phyloP scores from a whole-genome alignment of 2,329 filamentous ascomycete species.

The Domatiomyces globalis region DNA sequence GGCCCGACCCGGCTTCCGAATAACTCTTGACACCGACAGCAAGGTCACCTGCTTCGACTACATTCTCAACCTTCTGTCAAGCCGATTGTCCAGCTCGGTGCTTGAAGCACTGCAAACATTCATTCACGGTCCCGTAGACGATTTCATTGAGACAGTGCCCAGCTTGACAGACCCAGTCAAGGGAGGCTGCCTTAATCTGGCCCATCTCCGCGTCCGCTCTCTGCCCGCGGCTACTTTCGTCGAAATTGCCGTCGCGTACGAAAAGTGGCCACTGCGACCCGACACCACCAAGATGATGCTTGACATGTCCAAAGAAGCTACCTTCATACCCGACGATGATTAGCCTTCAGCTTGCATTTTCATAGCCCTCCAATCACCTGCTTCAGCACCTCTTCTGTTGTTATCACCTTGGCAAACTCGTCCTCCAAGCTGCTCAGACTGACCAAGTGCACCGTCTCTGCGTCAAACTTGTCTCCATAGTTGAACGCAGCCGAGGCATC shows the following conservation, averaged over 20 bases:
- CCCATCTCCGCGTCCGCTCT: slow-evolving; percentile 10
- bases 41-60: slow-evolving; percentile 15
- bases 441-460: slow-evolving; percentile 33
- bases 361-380: not conserved
- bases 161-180: slow-evolving; percentile 11
- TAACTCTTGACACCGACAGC: slow-evolving; percentile 30
- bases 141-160: slow-evolving; percentile 13
- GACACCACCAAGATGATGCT: not conserved
- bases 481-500: slow-evolving; percentile 36
- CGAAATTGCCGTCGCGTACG: slow-evolving; percentile 17
- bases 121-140: slow-evolving; percentile 8
- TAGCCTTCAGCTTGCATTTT: not conserved
- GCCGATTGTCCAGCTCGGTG: slow-evolving; percentile 3
- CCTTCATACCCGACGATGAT: not conserved
- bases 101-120: slow-evolving; percentile 7
- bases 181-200: slow-evolving; percentile 15
- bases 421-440: slow-evolving; percentile 31
- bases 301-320: not conserved
- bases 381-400: slow-evolving; percentile 26
- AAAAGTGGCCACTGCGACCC: slow-evolving; percentile 15
- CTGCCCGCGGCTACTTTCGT: slow-evolving; percentile 11
- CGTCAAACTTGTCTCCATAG: slow-evolving; percentile 28
- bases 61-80: slow-evolving; percentile 5
- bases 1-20: slow-evolving; percentile 42
- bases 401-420: slow-evolving; percentile 33